phyloP scores from a whole-genome alignment of 495 filamentous ascomycete species.

The Cercophora samala region DNA sequence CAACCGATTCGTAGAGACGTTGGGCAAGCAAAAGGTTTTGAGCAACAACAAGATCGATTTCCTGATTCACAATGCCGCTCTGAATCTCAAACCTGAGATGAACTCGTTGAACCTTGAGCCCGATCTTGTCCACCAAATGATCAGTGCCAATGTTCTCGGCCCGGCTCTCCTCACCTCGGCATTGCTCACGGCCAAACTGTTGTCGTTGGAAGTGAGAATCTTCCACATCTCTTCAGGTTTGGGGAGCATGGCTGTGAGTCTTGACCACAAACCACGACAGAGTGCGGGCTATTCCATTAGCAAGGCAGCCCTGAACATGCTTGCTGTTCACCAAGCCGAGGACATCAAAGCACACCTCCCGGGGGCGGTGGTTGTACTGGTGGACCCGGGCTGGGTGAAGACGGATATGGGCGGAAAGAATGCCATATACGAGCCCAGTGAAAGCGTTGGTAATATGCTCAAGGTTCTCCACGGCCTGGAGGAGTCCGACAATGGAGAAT shows the following conservation, averaged over 20 bases:
- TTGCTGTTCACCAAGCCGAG: constrained; percentile 41
- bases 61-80: constrained; percentile 44
- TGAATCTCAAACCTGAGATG: constrained; percentile 36
- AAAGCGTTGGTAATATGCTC: constrained; percentile 41
- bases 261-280: constrained; percentile 18
- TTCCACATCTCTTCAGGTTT: constrained; percentile 42
- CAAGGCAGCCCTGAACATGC: constrained; percentile 45
- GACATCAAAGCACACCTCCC: constrained; percentile 33
- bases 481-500: constrained; percentile 40
- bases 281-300: constrained; percentile 39
- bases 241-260: constrained; percentile 26
- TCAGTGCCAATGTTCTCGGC: constrained; percentile 42
- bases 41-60: constrained; percentile 39
- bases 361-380: constrained; percentile 47
- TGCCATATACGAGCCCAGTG: constrained; percentile 46
- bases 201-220: constrained; percentile 30
- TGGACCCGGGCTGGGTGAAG: constrained; percentile 62
- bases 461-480: constrained; percentile 30
- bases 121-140: constrained; percentile 29
- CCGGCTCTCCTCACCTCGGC: constrained; percentile 39
- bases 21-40: constrained; percentile 8
- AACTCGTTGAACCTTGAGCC: constrained; percentile 36
- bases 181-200: constrained; percentile 25
- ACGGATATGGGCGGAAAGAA: constrained; percentile 58
- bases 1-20: constrained; percentile 32